Base-by-base conservation (phyloP, 805 yeast species). In the Blastobotrys robertii region DNA sequence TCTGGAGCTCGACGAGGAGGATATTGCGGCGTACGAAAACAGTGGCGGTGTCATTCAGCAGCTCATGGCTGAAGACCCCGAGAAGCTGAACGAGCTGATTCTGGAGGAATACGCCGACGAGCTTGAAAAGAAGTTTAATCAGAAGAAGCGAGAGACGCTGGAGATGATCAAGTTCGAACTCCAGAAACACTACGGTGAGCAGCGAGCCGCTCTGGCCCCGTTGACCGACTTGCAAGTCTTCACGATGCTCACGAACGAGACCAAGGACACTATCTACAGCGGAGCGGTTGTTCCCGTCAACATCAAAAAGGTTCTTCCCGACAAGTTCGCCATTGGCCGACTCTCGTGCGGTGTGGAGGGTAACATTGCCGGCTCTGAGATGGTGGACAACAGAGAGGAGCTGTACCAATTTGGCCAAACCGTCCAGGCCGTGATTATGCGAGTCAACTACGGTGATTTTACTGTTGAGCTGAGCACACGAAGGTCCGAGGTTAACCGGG, bases 1-100 rank as follows among this genome's bases (percentile, higher is more conserved):
- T 1, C 72, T 92, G 50, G 98, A 90, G 59, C 73, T 88, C 50
- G 96, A 87, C 54, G 98, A 94, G 55, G 97, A 90, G 62, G 95
- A 87, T 50, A 70, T 84, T 56, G 81, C 79, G 2, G 88, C 81
- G 44, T 62, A 81, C 38, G 88, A 85, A 57, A 81, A 79, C 48
- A 83, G 81, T 47, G 92, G 88, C 39, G 88, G 88, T 37, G 84
- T 86, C 2, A 81, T 85, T 48, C 76, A 77, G 47, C 80, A 82
- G 58, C 70, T 86, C 45, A 72, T 77, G 58, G 76, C 74, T n/a
- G 75, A 71, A 47, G 85, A 79, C 50, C 84, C 84, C 38, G 81
- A 78, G 31, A 77, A 84, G 62, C 76, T 90, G 47, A 88, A 88
- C 56, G 94, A 87, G 46, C 75, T 90, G 52, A 82, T 88, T 55